These are phyloP conservation scores for Trichoderma aggressivum DNA, from an alignment of 2,329 filamentous ascomycete genomes.

Conservation along the genomic window DNA sequence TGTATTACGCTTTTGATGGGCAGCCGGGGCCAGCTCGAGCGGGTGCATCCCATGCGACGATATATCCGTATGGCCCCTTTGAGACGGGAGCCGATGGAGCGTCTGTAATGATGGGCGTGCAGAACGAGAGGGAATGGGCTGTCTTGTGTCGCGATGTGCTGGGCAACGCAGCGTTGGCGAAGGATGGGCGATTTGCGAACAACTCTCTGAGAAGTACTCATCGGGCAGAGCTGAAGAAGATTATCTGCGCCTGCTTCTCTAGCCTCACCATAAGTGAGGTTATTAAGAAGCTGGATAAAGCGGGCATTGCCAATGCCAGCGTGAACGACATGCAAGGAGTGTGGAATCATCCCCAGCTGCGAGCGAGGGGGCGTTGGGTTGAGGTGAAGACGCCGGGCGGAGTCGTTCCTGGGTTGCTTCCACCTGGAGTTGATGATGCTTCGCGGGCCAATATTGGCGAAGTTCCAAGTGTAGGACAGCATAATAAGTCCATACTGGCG, in stretches of 20 bases:
- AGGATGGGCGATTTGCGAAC: slow-evolving; percentile 45
- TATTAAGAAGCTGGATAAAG: slow-evolving; percentile 42
- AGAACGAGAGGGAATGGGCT: slow-evolving; percentile 56
- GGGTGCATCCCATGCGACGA: slow-evolving; percentile 51
- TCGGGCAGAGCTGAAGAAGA: slow-evolving; percentile 41
- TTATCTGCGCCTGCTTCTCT: slow-evolving; percentile 44
- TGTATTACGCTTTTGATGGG: slow-evolving; percentile 51
- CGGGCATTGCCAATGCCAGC: slow-evolving; percentile 52
- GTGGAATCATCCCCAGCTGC: slow-evolving; percentile 52
- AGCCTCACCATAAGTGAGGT: slow-evolving; percentile 38
- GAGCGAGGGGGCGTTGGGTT: slow-evolving; percentile 49
- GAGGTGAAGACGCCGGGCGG: slow-evolving; percentile 47
- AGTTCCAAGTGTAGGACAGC: slow-evolving; percentile 48
- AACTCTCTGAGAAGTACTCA: slow-evolving; percentile 47
- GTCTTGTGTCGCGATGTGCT: slow-evolving; percentile 48
- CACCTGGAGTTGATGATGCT: slow-evolving; percentile 40
- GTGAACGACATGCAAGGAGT: slow-evolving; percentile 54
- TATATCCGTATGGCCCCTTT: slow-evolving; percentile 57
- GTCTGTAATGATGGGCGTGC: slow-evolving; percentile 54
- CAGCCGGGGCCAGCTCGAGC: slow-evolving; percentile 41
- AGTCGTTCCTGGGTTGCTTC: slow-evolving; percentile 45
- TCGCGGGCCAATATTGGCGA: slow-evolving; percentile 38
- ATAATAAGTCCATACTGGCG: slow-evolving; percentile 35
- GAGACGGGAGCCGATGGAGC: slow-evolving; percentile 41
- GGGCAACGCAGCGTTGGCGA: slow-evolving; percentile 38